These are phyloP conservation scores for Papiliotrema laurentii DNA, from an alignment of 1,284 basidiomycete genomes.

Conservation along the genomic window DNA sequence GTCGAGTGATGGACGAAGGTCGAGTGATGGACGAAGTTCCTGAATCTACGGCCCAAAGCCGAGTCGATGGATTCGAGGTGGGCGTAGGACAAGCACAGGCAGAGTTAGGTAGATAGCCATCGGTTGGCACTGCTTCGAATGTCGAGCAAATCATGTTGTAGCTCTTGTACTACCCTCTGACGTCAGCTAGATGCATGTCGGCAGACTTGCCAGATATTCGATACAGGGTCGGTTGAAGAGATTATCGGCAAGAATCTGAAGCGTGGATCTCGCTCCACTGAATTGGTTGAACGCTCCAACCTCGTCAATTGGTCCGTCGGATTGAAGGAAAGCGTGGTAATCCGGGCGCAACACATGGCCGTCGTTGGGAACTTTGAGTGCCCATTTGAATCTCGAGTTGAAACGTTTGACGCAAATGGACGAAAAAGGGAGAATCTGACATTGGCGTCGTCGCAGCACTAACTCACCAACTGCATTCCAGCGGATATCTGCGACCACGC, in stretches of 20 bases:
- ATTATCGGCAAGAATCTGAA: not conserved
- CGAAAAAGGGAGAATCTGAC: not conserved
- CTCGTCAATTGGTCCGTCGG: too few species aligned
- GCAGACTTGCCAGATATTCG: slow-evolving; percentile 1
- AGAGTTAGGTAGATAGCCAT: not conserved
- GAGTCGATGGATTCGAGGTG: slow-evolving; percentile 22
- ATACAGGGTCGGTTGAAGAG: not conserved
- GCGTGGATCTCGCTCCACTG: too few species aligned
- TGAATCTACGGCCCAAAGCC: slow-evolving; percentile 10
- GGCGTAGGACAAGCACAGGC: slow-evolving; percentile 15
- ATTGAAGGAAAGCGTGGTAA: too few species aligned
- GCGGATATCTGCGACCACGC: slow-evolving; percentile 20
- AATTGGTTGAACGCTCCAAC: too few species aligned
- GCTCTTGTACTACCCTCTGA: not conserved
- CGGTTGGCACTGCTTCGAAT: not conserved
- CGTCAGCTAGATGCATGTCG: not conserved
- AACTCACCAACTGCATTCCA: slow-evolving; percentile 31
- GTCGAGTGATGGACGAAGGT: slow-evolving; percentile 17
- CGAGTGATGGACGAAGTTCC: slow-evolving; percentile 16
- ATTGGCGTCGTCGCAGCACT: not conserved
- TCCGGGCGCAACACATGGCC: too few species aligned
- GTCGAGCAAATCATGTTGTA: not conserved
- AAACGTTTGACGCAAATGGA: not conserved
- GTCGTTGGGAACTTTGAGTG: slow-evolving; percentile 10
- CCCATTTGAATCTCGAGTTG: slow-evolving; percentile 23